Evolutionary conservation across 805 yeast species (phyloP).

Genomic region (Nakazawaea anatomiae): DNA sequence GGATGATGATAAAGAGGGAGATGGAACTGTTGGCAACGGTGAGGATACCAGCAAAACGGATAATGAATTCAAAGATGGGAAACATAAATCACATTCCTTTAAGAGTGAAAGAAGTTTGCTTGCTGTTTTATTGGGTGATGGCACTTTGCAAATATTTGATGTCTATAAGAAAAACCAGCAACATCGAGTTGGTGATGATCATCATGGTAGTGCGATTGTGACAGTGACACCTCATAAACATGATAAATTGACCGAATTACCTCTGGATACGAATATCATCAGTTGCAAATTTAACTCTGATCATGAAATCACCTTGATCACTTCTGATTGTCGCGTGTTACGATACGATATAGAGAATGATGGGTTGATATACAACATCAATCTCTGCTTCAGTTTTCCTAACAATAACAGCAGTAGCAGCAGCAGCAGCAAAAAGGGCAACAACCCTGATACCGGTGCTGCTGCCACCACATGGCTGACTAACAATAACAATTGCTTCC

Average conservation of each 20-base stretch:
- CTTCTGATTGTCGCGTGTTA: background rate
- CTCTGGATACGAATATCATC: background rate
- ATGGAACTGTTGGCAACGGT: no score
- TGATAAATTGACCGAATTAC: background rate
- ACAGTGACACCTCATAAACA: background rate
- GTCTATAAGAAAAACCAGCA: no score
- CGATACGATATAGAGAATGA: conserved; percentile 2
- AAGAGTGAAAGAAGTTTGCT: background rate
- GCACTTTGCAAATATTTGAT: background rate
- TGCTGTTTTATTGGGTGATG: background rate
- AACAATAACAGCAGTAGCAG: no score
- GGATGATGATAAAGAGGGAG: no score
- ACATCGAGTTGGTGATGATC: no score
- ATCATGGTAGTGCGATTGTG: background rate
- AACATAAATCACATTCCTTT: no score
- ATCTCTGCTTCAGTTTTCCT: background rate
- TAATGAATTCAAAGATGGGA: no score
- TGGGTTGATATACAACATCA: background rate
- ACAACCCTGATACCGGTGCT: background rate
- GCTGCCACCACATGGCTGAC: background rate
- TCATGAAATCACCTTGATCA: conserved; percentile 2
- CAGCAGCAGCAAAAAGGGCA: background rate
- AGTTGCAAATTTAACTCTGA: background rate
- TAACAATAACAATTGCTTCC: background rate
- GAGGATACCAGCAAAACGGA: no score